These are phyloP conservation scores for Penicillium sp. DNA, from an alignment of 2,329 filamentous ascomycete genomes.

Conservation along the genomic window DNA sequence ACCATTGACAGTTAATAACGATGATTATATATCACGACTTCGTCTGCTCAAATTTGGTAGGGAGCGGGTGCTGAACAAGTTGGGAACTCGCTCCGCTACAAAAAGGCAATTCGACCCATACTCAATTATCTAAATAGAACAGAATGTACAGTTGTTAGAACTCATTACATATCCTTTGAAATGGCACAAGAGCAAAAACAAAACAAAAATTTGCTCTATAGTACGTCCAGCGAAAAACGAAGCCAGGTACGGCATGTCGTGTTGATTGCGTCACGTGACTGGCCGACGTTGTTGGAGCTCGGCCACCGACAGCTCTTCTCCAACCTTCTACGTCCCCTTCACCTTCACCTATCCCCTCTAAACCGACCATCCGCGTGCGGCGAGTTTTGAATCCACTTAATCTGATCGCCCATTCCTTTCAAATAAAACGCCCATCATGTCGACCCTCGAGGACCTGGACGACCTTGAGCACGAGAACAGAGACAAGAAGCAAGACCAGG, in stretches of 20 bases:
- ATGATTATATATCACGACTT: conserved; percentile 80
- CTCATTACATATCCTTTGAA: too few relatives aligned
- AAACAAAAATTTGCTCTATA: too few relatives aligned
- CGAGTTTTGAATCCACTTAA: conserved; percentile 5
- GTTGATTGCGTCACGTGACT: conserved; percentile 34
- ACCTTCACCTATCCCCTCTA: conserved; percentile 16
- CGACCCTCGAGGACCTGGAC: conserved; percentile 89
- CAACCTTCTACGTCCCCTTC: conserved; percentile 25
- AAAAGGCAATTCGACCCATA: conserved; percentile 7
- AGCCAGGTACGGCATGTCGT: too few relatives aligned
- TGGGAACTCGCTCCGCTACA: conserved; percentile 30
- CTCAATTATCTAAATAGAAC: conserved; percentile 10
- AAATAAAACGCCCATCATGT: conserved; percentile 60
- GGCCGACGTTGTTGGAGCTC: conserved; percentile 45
- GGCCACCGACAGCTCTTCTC: conserved; percentile 29
- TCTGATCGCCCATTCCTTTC: conserved; percentile 14
- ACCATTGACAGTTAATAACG: conserved; percentile 66
- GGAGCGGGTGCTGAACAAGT: conserved; percentile 35
- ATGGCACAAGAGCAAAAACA: too few relatives aligned
- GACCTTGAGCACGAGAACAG: conserved; percentile 80
- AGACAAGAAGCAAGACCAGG: conserved; percentile 70
- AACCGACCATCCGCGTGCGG: conserved; percentile 9
- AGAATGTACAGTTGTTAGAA: neutral
- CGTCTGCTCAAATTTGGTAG: conserved; percentile 68
- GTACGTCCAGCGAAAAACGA: too few relatives aligned